Conservation (phyloP, 257 asterid species). For the Verbascum thapsus region DNA sequence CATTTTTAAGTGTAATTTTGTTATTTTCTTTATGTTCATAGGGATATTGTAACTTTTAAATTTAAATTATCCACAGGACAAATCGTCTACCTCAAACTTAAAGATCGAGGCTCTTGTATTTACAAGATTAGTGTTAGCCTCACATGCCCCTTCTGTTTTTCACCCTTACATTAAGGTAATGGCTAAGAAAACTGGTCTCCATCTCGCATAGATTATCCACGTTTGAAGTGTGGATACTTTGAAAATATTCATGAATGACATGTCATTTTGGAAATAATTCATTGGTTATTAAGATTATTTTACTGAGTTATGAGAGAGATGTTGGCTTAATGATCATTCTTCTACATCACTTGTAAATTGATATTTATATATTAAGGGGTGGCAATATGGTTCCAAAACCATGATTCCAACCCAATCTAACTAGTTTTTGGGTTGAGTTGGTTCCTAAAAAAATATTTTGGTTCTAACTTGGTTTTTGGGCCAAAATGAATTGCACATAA, state of each 20-base stretch:
- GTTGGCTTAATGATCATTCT: slow-evolving; percentile 14
- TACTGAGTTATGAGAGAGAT: not conserved
- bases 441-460: too few relatives aligned
- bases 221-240: too few relatives aligned
- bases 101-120: slow-evolving; percentile 98
- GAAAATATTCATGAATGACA: too few relatives aligned
- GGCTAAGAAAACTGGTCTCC: slow-evolving; percentile 16
- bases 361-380: too few relatives aligned
- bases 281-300: slow-evolving; percentile 4
- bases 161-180: slow-evolving; percentile 93
- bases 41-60: slow-evolving; percentile 24
- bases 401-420: too few relatives aligned
- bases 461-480: too few relatives aligned
- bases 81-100: slow-evolving; percentile 93
- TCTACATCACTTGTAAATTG: too few relatives aligned
- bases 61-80: slow-evolving; percentile 63
- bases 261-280: not conserved
- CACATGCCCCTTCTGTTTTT: slow-evolving; percentile 89
- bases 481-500: too few relatives aligned
- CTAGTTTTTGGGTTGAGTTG: too few relatives aligned
- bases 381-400: too few relatives aligned
- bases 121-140: slow-evolving; percentile 89
- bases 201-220: slow-evolving; percentile 9
- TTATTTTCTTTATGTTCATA: not conserved
- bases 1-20: slow-evolving; percentile 13